These are phyloP conservation scores for Carpinus viminea DNA, from an alignment of 306 rosid species.

Conservation along the genomic window DNA sequence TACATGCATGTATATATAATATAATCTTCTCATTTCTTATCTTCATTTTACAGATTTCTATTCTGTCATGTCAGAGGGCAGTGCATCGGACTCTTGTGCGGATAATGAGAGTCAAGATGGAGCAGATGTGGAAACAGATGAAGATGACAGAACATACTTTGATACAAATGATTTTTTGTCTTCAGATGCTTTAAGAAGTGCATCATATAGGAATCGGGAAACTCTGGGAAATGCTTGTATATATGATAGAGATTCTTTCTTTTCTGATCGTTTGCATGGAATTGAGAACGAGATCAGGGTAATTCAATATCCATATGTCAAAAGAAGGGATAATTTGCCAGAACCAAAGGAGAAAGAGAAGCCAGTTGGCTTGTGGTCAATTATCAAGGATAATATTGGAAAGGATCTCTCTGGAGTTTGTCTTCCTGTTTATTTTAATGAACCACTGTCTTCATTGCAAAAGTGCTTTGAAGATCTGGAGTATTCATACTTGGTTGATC, in stretches of 20 bases:
- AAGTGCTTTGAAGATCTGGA: constrained; percentile 98
- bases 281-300: constrained; percentile 63
- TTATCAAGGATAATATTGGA: constrained; percentile 97
- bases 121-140: constrained; percentile 87
- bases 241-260: constrained; percentile 60
- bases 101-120: constrained; percentile 98
- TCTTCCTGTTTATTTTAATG: constrained; percentile 98
- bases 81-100: constrained; percentile 78
- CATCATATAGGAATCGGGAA: constrained; percentile 86
- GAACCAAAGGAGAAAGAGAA: constrained; percentile 95
- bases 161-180: constrained; percentile 71
- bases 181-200: constrained; percentile 88
- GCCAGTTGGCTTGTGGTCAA: constrained; percentile 94
- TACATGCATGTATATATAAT: too few relatives aligned
- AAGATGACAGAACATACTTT: constrained; percentile 81
- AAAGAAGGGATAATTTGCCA: constrained; percentile 88
- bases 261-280: constrained; percentile 59
- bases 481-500: constrained; percentile 92
- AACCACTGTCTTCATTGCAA: constrained; percentile 95
- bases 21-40: constrained; percentile 29
- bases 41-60: constrained; percentile 74
- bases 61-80: constrained; percentile 95
- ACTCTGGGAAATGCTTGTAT: constrained; percentile 57
- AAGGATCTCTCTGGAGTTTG: constrained; percentile 99
- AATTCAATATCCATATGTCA: constrained; percentile 69